Conservation (phyloP, 2,329 filamentous ascomycete species). For the Colletotrichum trifolii region DNA sequence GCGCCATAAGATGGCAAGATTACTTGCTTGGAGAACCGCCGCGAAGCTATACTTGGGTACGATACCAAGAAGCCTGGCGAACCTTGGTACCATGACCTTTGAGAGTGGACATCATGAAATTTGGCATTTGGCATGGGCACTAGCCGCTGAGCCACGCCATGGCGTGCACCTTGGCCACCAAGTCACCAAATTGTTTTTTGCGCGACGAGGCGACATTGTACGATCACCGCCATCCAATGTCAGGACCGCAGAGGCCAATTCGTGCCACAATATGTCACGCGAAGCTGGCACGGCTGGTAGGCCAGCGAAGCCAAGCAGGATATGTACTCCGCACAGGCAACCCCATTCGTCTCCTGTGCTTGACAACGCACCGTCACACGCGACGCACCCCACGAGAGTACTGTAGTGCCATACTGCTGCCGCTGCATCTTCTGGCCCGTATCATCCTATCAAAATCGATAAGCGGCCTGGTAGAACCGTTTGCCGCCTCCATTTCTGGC, state of each 20-base stretch:
- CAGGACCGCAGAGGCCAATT: neutral
- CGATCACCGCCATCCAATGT: neutral
- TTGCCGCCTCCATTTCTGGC: conserved; percentile 33
- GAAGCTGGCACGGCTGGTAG: conserved; percentile 3
- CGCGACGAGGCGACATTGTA: no score
- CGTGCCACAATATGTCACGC: neutral
- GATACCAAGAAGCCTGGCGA: conserved; percentile 31
- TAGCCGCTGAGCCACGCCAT: conserved; percentile 11
- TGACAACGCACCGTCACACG: conserved; percentile 33
- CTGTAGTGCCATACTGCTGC: neutral
- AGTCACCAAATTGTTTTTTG: conserved; percentile 1
- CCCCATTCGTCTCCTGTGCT: conserved; percentile 28
- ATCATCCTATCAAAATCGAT: conserved; percentile 24
- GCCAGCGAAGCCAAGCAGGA: conserved; percentile 11
- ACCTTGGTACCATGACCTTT: conserved; percentile 18
- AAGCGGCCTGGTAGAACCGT: conserved; percentile 10
- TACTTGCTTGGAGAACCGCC: conserved; percentile 6
- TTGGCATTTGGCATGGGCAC: conserved; percentile 3
- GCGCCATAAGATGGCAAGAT: conserved; percentile 1
- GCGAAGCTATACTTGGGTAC: conserved; percentile 14
- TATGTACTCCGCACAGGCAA: conserved; percentile 14
- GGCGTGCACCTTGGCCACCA: neutral
- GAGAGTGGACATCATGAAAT: conserved; percentile 22
- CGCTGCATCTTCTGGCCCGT: conserved; percentile 24
- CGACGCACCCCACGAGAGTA: neutral